A percentile compares a stretch with the other conserved stretches of the same genome.
phyloP scores from a whole-genome alignment of 164 flowering plant species.

The Cinnamomum chago region DNA sequence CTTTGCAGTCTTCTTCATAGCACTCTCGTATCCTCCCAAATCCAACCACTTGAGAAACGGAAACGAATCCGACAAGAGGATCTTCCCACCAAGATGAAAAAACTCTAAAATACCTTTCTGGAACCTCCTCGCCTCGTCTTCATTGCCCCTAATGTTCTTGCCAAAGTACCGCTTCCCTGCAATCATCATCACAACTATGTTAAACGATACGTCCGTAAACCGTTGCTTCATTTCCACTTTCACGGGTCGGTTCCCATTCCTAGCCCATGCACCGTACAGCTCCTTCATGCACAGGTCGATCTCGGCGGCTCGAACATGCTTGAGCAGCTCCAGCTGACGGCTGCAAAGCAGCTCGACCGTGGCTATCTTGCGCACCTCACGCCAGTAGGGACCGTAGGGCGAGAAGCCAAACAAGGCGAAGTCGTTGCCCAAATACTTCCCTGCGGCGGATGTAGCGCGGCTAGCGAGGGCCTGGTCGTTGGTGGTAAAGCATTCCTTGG shows the following conservation, averaged over 20 bases:
- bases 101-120: slow-evolving; percentile 6
- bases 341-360: slow-evolving; percentile 20
- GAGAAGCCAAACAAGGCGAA: slow-evolving; percentile 13
- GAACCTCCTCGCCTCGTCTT: slow-evolving; percentile 1
- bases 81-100: slow-evolving; percentile 5
- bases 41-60: slow-evolving; percentile 24
- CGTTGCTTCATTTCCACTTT: slow-evolving; percentile 18
- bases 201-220: slow-evolving; percentile 15
- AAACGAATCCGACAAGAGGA: slow-evolving; percentile 18
- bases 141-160: not conserved
- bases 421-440: slow-evolving; percentile 10
- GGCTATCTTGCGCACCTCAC: slow-evolving; percentile 24
- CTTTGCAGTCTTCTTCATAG: slow-evolving; percentile 14
- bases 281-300: slow-evolving; percentile 8
- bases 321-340: slow-evolving; percentile 4
- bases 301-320: slow-evolving; percentile 10
- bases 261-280: slow-evolving; percentile 8
- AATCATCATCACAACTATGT: slow-evolving; percentile 12
- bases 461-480: slow-evolving; percentile 14
- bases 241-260: not conserved
- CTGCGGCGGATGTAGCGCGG: slow-evolving; percentile 4
- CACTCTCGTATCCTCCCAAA: slow-evolving; percentile 16
- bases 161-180: slow-evolving; percentile 22
- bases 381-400: slow-evolving; percentile 24
- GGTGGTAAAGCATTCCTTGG: slow-evolving; percentile 26